These are phyloP conservation scores for Taphrina wiesneri DNA, from an alignment of 1,139 yeast genomes.

Conservation along the genomic window DNA sequence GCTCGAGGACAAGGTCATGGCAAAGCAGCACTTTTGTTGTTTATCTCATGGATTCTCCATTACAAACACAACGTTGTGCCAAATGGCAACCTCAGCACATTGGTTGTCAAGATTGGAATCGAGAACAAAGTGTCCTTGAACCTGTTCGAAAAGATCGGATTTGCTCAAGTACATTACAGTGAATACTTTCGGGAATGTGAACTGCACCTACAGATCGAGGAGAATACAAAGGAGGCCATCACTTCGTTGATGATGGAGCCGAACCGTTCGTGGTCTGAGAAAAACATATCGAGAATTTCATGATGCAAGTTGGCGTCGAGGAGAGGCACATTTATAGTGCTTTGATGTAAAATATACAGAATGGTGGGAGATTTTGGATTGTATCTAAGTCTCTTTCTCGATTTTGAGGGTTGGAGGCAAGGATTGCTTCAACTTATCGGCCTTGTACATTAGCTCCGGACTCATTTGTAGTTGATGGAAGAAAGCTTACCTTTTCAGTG, in stretches of 20 bases:
- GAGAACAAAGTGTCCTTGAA: slow-evolving; percentile 24
- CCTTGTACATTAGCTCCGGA: slow-evolving; percentile 45
- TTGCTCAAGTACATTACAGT: slow-evolving; percentile 3
- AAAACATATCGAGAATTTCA: neutral
- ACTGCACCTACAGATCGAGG: slow-evolving; percentile 48
- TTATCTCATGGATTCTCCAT: slow-evolving; percentile 19
- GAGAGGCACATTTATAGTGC: neutral
- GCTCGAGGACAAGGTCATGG: slow-evolving; percentile 33
- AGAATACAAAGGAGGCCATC: neutral
- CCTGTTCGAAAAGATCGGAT: slow-evolving; percentile 27
- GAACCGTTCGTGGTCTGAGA: neutral
- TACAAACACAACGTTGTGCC: neutral
- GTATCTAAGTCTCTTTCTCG: slow-evolving; percentile 24
- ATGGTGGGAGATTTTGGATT: neutral
- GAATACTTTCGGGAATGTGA: slow-evolving; percentile 46
- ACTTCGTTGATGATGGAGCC: neutral
- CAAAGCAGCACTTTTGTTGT: slow-evolving; percentile 26
- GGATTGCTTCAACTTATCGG: slow-evolving; percentile 97
- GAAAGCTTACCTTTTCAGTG: slow-evolving; percentile 62
- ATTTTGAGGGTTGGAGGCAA: slow-evolving; percentile 66
- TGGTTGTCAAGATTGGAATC: slow-evolving; percentile 32
- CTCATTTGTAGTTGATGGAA: neutral
- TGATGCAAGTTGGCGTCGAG: neutral
- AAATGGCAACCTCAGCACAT: neutral
- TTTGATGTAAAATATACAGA: neutral